Evolutionary conservation across 768 basidiomycete species (phyloP), one percentile per base, ranked within the genome.

Genomic region (Mycena latifolia): DNA sequence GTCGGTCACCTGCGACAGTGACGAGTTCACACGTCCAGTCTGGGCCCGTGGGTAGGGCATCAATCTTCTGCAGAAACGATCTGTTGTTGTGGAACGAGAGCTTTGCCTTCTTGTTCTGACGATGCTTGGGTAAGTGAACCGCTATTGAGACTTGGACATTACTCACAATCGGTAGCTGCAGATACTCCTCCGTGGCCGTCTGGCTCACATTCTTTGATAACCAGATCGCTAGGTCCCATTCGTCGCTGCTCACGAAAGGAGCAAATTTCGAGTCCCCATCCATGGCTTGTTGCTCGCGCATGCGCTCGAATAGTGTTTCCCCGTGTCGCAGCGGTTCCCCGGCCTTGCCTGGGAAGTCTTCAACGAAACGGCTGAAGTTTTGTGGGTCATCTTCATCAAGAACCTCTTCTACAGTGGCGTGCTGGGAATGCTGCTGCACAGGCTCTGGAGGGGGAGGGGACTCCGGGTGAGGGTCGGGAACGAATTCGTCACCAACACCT

Each of bases 151-250:
- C 9, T 35, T 35, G 33, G 14, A n/a, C 39, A 2, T 39, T 35
- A 24, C 53, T 54, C 24, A 54, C 53, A 18, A 14, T 54, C 6
- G 53, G 53, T 6, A 78, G 65, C 39, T 73, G 69, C 41, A 79
- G 66, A 52, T 75, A 80, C 27, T 73, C 63, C n/a, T 78, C 75
- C 12, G 73, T 76, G 24, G 70, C 67, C 2, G 54, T 74, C 20
- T 78, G 70, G 3, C 77, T 69, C 20, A 74, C 71, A 17, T 60
- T 57, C 15, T 64, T 67, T n/a, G 74, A 71, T 43, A 80, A 52
- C 76, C 75, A 81, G 14, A 53, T 47, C 2, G 72, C 80, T 1
- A 80, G 54, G 27, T 73, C 73, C 41, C 41, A 43, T 20, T 43
- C 41, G 41, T 43, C 41, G 14, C 41, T 14, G 41, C 11, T 20